These are phyloP conservation scores for Syzygium aqueum DNA, from an alignment of 345 rosid species.

Conservation along the genomic window DNA sequence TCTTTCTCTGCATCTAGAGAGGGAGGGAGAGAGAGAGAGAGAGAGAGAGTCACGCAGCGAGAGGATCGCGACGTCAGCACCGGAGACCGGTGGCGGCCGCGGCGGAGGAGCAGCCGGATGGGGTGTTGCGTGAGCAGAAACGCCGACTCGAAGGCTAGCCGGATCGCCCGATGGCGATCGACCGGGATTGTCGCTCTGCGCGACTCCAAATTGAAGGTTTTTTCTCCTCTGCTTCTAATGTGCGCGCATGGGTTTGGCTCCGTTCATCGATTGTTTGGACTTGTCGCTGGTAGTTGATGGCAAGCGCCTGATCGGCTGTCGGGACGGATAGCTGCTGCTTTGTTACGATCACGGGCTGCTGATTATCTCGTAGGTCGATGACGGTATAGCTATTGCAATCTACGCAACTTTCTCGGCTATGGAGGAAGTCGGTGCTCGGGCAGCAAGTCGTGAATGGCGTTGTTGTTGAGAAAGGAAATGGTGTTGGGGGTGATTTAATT, in stretches of 20 bases:
- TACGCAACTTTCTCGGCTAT: neutral
- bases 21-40: neutral
- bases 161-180: slow-evolving; percentile 85
- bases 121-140: slow-evolving; percentile 72
- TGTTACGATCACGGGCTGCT: neutral
- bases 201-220: slow-evolving; percentile 85
- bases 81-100: neutral
- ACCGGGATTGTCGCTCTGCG: slow-evolving; percentile 93
- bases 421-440: neutral
- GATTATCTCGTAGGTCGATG: neutral
- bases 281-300: neutral
- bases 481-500: neutral
- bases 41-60: neutral
- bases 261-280: neutral
- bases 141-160: slow-evolving; percentile 55
- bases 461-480: neutral
- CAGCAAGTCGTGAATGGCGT: neutral
- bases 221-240: neutral
- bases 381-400: neutral
- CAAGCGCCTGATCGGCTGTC: neutral
- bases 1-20: neutral
- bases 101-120: slow-evolving; percentile 27
- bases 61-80: neutral
- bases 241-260: neutral
- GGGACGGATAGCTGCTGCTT: neutral